phyloP scores from a whole-genome alignment of 805 yeast species.

The Nakazawaea laoshanensis region DNA sequence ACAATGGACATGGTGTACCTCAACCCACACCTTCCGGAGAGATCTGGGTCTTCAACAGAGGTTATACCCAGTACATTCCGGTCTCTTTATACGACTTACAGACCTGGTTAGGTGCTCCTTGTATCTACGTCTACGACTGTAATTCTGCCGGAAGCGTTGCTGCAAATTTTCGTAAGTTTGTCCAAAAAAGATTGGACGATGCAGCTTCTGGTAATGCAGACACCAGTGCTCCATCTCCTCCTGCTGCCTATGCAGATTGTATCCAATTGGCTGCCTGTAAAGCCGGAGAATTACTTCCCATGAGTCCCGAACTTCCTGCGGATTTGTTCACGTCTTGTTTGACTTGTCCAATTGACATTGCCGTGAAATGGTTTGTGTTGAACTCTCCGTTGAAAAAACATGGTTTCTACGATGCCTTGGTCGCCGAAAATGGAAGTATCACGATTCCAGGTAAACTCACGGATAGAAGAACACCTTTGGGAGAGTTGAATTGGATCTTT shows the following conservation, averaged over 20 bases:
- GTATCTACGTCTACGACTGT: conserved; percentile 91
- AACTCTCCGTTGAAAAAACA: conserved; percentile 58
- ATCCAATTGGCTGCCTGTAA: conserved; percentile 91
- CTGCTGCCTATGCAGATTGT: conserved; percentile 70
- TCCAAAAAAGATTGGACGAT: conserved; percentile 81
- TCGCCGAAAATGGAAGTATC: conserved; percentile 44
- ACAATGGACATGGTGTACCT: conserved; percentile 98
- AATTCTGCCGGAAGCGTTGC: conserved; percentile 92
- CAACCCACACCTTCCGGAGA: conserved; percentile 95
- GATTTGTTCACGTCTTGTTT: conserved; percentile 93
- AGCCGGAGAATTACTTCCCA: conserved; percentile 77
- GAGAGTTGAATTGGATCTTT: conserved; percentile 95
- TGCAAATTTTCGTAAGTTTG: conserved; percentile 80
- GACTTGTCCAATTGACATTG: conserved; percentile 92
- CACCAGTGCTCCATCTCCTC: conserved; percentile 49
- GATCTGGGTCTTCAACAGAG: conserved; percentile 96
- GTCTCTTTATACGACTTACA: conserved; percentile 92
- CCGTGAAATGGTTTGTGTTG: conserved; percentile 85
- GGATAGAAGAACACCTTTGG: conserved; percentile 90
- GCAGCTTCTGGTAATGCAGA: conserved; percentile 60
- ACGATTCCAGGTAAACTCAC: conserved; percentile 85
- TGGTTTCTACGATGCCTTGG: conserved; percentile 40
- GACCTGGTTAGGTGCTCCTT: conserved; percentile 97
- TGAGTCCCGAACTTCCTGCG: conserved; percentile 93
- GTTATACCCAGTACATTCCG: conserved; percentile 96